These are phyloP conservation scores for Apiospora saccharicola DNA, from an alignment of 2,329 filamentous ascomycete species.

Conservation along the genomic window DNA sequence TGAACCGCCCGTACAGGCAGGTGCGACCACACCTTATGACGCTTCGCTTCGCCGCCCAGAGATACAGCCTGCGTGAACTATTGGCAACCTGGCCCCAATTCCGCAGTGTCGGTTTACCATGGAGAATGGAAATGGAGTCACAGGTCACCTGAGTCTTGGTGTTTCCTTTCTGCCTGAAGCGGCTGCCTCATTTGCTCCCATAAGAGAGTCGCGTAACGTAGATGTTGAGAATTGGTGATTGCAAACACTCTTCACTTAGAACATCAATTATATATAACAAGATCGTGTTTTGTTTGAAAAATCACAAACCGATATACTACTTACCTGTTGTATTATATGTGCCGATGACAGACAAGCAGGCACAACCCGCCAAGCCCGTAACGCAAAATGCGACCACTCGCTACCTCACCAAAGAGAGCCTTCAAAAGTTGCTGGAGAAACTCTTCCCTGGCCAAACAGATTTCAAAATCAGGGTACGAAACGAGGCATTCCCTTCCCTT, in stretches of 20 bases:
- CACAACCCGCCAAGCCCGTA: slow-evolving; percentile 18
- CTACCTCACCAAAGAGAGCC: slow-evolving; percentile 38
- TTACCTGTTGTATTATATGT: not conserved
- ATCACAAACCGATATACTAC: not conserved
- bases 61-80: slow-evolving; percentile 4
- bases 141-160: slow-evolving; percentile 4
- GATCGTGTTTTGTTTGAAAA: not conserved
- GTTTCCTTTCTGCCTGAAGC: slow-evolving; percentile 12
- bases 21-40: slow-evolving; percentile 4
- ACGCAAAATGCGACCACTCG: slow-evolving; percentile 37
- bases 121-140: not conserved
- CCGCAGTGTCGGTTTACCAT: not conserved
- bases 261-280: not conserved
- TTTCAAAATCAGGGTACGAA: slow-evolving; percentile 42
- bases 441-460: slow-evolving; percentile 38
- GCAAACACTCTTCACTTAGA: not conserved
- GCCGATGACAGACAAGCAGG: slow-evolving; percentile 15
- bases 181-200: slow-evolving; percentile 17
- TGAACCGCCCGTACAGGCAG: slow-evolving; percentile 16
- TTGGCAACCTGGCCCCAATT: not conserved
- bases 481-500: slow-evolving; percentile 22
- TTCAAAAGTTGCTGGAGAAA: slow-evolving; percentile 37
- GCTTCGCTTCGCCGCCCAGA: slow-evolving; percentile 5
- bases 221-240: not conserved
- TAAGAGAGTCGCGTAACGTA: slow-evolving; percentile 5